These are phyloP conservation scores for Trametes hirsuta DNA, from an alignment of 1,284 basidiomycete genomes.

Conservation along the genomic window DNA sequence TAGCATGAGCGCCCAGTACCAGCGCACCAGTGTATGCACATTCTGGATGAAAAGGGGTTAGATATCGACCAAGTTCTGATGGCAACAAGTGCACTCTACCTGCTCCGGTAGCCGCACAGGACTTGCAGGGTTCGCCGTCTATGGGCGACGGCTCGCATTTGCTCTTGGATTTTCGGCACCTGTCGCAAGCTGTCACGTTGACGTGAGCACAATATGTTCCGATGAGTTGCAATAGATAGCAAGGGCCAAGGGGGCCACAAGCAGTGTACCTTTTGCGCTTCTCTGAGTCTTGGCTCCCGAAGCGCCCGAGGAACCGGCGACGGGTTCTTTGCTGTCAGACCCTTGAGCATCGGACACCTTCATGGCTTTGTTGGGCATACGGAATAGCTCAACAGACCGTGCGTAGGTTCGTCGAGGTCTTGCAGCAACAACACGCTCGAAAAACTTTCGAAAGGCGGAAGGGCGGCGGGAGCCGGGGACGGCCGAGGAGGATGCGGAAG, in stretches of 20 bases:
- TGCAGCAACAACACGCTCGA: no score
- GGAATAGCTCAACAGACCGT: background rate
- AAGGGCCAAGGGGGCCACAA: background rate
- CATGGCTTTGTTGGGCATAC: background rate
- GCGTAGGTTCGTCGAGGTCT: background rate
- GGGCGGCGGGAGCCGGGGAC: background rate
- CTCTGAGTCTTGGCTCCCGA: constrained; percentile 30
- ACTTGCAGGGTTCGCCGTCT: constrained; percentile 61
- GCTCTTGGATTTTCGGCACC: constrained; percentile 85
- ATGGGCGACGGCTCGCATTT: constrained; percentile 71
- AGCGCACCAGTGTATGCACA: constrained; percentile 75
- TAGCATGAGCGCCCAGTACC: background rate
- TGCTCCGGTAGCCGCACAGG: constrained; percentile 64
- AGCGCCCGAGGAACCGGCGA: background rate
- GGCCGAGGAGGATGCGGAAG: no score
- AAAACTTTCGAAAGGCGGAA: background rate
- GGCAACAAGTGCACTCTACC: constrained; percentile 41
- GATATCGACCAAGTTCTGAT: background rate
- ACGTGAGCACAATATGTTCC: background rate
- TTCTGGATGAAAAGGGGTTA: constrained; percentile 40
- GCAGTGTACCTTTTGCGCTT: constrained; percentile 61
- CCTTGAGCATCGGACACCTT: background rate
- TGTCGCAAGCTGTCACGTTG: constrained; percentile 66
- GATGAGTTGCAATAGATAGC: constrained; percentile 6
- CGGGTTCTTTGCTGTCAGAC: constrained; percentile 2